Evolutionary conservation across 345 rosid species (phyloP), one percentile per base, ranked within the genome.

Genomic region (Melaleuca alternifolia): DNA sequence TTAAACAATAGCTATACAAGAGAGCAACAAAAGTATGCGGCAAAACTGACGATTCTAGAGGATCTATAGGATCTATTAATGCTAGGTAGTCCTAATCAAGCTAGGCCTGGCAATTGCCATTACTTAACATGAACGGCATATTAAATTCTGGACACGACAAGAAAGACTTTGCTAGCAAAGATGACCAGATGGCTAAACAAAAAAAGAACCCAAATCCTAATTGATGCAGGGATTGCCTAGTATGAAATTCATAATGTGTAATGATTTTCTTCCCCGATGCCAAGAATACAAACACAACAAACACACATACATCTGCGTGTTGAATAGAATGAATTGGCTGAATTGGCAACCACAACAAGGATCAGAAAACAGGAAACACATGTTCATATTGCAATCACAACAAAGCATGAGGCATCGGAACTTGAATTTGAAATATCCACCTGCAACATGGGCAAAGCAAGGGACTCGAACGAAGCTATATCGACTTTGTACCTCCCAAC

Each of bases 401-500:
- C 48, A 71, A 30, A 62, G 76, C 20, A 62, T 0, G 44, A 62
- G 44, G 76, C 44, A 62, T 14, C 0, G 20, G 76, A 62, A 62
- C 44, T 62, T 7, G 33, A 18, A 15, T 9, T 16, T 46, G 15
- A 84, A 51, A 51, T 11, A 18, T 48, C 83, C 51, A 94, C 96
- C 98, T 93, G 95, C 92, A 94, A 88, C 89, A 91, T 89, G 5
- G 98, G 97, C 90, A 94, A 91, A n/a, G 94, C 94, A 50, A 95
- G 54, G 3, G 96, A 91, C 87, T 95, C 96, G 23, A 95, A 95
- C 7, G 96, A 94, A 51, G 92, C 88, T 53, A 92, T 61, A 84
- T 95, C 96, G 24, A 95, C 97, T 89, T 89, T 94, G 87, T 93
- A 95, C 86, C 89, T 95, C 85, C 97, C 96, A 79, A 94, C 98